Evolutionary conservation across 768 basidiomycete genomes (phyloP).

Genomic region (Suillus ampliporus): DNA sequence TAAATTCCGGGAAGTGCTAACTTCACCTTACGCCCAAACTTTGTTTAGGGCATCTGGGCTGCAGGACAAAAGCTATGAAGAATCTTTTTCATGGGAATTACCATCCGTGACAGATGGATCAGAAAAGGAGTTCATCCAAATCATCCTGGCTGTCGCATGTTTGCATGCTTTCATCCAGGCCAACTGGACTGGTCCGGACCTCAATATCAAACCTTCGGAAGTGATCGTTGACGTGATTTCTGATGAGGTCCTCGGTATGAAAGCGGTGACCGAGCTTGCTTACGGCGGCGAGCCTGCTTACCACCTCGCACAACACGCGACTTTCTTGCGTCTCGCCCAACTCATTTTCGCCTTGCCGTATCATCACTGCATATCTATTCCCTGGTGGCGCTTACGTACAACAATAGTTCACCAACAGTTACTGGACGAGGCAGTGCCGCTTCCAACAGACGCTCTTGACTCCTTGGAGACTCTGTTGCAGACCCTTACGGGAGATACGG

Average conservation of each 20-base stretch:
- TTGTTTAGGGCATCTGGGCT: slow-evolving; percentile 44
- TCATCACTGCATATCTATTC: slow-evolving; percentile 51
- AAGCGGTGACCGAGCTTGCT: slow-evolving; percentile 78
- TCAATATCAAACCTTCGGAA: slow-evolving; percentile 57
- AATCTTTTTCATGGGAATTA: slow-evolving; percentile 39
- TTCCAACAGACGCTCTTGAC: slow-evolving; percentile 48
- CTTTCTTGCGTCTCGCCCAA: slow-evolving; percentile 78
- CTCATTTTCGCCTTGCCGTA: slow-evolving; percentile 64
- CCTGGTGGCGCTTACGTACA: slow-evolving; percentile 88
- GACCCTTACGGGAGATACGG: slow-evolving; percentile 48
- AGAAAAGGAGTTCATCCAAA: slow-evolving; percentile 58
- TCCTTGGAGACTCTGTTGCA: slow-evolving; percentile 49
- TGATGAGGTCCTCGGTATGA: slow-evolving; percentile 61
- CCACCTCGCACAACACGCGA: slow-evolving; percentile 75
- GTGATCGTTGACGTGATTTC: slow-evolving; percentile 46
- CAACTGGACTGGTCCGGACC: slow-evolving; percentile 96
- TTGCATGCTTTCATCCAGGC: slow-evolving; percentile 90
- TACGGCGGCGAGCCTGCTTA: slow-evolving; percentile 94
- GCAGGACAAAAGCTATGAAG: slow-evolving; percentile 45
- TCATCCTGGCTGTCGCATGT: slow-evolving; percentile 77
- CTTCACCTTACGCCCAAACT: slow-evolving; percentile 48
- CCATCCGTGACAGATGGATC: slow-evolving; percentile 37
- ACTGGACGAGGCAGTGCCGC: slow-evolving; percentile 81
- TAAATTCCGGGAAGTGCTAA: slow-evolving; percentile 58
- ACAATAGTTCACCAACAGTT: slow-evolving; percentile 72